Percentiles rank a stretch among this genome's conserved stretches.
Conservation (phyloP, 345 rosid genomes). For the Ailanthus altissimus region DNA sequence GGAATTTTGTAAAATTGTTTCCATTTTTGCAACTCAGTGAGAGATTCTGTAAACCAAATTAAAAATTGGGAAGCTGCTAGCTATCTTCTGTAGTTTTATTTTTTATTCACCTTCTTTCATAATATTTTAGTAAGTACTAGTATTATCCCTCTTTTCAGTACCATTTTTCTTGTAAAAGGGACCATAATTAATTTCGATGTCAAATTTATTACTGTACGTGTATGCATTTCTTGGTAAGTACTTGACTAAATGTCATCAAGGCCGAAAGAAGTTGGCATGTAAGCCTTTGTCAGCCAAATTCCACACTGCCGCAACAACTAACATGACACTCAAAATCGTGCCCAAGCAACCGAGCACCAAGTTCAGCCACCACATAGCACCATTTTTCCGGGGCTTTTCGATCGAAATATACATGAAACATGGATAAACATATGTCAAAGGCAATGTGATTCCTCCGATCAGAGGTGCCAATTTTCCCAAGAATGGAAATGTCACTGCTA, state of each 20-base stretch:
- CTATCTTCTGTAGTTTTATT: too few relatives aligned
- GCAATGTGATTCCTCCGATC: constrained; percentile 47
- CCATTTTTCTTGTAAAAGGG: too few relatives aligned
- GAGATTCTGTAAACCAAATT: too few relatives aligned
- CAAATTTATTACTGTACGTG: not conserved
- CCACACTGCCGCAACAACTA: constrained; percentile 46
- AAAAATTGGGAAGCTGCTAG: too few relatives aligned
- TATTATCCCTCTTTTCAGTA: too few relatives aligned
- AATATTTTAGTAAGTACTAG: too few relatives aligned
- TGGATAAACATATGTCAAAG: constrained; percentile 50
- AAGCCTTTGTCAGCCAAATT: constrained; percentile 39
- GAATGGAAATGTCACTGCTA: constrained; percentile 52
- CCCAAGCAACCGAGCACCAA: constrained; percentile 48
- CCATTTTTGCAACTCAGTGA: too few relatives aligned
- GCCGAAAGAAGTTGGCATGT: constrained; percentile 48
- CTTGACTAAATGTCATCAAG: constrained; percentile 17
- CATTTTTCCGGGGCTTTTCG: constrained; percentile 3
- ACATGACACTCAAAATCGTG: constrained; percentile 25
- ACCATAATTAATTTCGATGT: not conserved
- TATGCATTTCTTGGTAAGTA: not conserved
- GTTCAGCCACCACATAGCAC: constrained; percentile 43
- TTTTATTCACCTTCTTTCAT: too few relatives aligned
- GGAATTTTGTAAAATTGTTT: too few relatives aligned
- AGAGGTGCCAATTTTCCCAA: constrained; percentile 38
- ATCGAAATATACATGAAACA: constrained; percentile 61